A percentile compares a stretch with the other conserved stretches of the same genome.
Evolutionary conservation across 2,329 filamentous ascomycete species (phyloP).

Genomic region (Apiospora kogelbergensis): DNA sequence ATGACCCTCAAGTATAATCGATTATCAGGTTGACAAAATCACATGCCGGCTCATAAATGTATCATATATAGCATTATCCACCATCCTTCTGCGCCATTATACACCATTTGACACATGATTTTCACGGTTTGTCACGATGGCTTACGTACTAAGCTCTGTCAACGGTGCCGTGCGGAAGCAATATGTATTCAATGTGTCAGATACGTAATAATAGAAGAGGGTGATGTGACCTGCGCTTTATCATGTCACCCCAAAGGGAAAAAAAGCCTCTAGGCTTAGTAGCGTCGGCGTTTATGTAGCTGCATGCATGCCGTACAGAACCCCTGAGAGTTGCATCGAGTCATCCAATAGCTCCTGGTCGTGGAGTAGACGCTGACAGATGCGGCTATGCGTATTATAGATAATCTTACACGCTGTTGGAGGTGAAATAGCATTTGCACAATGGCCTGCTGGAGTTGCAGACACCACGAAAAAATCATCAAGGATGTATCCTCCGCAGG

Average conservation of each 20-base stretch:
- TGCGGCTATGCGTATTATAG: neutral
- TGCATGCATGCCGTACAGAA: too few relatives aligned
- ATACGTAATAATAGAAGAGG: neutral
- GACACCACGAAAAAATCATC: neutral
- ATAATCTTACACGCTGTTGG: neutral
- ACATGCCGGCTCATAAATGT: too few relatives aligned
- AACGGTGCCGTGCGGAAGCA: neutral
- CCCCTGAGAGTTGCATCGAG: too few relatives aligned
- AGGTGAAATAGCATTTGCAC: neutral
- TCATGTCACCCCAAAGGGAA: too few relatives aligned
- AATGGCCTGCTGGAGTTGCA: neutral
- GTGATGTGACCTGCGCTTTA: too few relatives aligned
- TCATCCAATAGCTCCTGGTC: neutral
- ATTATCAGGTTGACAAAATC: neutral
- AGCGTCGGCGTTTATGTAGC: too few relatives aligned
- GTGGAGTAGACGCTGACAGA: neutral
- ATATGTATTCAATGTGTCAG: neutral
- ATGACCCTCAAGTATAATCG: neutral
- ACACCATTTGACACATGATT: neutral
- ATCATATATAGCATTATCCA: neutral
- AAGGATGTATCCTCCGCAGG: neutral
- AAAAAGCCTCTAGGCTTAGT: too few relatives aligned
- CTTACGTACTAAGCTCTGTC: neutral
- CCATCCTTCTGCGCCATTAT: neutral
- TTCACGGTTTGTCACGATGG: neutral